phyloP scores from a whole-genome alignment of 2,329 filamentous ascomycete genomes.

The Pyricularia sp. region DNA sequence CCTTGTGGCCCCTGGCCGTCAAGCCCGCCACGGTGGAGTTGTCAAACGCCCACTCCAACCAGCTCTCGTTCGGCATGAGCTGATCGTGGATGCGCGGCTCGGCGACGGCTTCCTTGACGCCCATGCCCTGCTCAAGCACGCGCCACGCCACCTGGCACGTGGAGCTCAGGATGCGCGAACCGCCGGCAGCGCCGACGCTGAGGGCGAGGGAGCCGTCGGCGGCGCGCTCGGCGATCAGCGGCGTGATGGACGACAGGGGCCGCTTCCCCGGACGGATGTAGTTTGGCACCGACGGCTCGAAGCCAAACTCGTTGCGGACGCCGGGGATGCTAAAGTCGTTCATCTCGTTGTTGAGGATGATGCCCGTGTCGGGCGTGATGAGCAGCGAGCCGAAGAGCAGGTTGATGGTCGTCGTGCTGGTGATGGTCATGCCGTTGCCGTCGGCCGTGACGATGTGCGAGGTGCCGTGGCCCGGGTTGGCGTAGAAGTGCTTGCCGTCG shows the following conservation, averaged over 20 bases:
- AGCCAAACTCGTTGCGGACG: conserved; percentile 69
- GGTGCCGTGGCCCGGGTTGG: conserved; percentile 42
- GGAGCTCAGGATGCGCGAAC: conserved; percentile 71
- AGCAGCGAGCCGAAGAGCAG: conserved; percentile 69
- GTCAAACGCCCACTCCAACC: conserved; percentile 62
- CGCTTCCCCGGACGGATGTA: conserved; percentile 72
- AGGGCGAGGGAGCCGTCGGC: conserved; percentile 54
- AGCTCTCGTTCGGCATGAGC: conserved; percentile 53
- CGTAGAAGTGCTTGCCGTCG: conserved; percentile 30
- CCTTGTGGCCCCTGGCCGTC: conserved; percentile 55
- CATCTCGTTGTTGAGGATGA: conserved; percentile 64
- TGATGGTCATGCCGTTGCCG: conserved; percentile 58
- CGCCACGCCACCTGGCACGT: conserved; percentile 69
- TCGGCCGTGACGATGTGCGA: conserved; percentile 65
- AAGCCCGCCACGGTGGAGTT: conserved; percentile 57
- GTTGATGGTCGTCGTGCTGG: conserved; percentile 79
- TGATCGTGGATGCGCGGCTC: conserved; percentile 72
- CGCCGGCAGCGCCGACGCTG: conserved; percentile 65
- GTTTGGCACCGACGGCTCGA: conserved; percentile 66
- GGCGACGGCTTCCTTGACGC: conserved; percentile 58
- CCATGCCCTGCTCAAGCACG: conserved; percentile 54
- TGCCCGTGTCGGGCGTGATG: conserved; percentile 68
- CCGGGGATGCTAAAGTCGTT: conserved; percentile 80
- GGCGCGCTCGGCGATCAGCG: conserved; percentile 61
- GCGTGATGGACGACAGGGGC: conserved; percentile 70